A percentile compares a stretch with the other conserved stretches of the same genome.
These are phyloP conservation scores for Daldinia sp. DNA, from an alignment of 2,329 filamentous ascomycete species.

Conservation along the genomic window DNA sequence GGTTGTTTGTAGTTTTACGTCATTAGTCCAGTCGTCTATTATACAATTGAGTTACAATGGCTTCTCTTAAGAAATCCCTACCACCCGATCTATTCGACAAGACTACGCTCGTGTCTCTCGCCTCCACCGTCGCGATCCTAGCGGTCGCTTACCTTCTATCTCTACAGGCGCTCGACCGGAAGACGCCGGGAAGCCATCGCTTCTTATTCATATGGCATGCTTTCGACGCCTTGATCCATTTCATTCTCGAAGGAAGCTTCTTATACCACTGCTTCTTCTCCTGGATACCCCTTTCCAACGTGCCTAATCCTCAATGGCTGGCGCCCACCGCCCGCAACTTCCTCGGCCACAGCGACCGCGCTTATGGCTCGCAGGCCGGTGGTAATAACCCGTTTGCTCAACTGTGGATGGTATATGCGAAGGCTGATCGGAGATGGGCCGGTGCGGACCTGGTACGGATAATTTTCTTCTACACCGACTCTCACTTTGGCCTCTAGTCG, in stretches of 20 bases:
- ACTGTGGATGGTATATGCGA: constrained; percentile 75
- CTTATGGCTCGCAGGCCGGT: constrained; percentile 66
- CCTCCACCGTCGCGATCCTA: constrained; percentile 62
- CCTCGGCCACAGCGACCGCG: constrained; percentile 56
- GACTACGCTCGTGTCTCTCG: constrained; percentile 67
- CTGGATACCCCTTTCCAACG: constrained; percentile 50
- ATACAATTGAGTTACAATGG: neutral
- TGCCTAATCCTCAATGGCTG: constrained; percentile 49
- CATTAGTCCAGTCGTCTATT: neutral
- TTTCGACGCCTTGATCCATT: constrained; percentile 91
- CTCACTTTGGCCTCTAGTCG: neutral
- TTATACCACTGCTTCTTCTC: constrained; percentile 93
- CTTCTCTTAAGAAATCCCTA: constrained; percentile 43
- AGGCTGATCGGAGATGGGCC: constrained; percentile 70
- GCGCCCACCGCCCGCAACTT: constrained; percentile 63
- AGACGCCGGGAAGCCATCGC: constrained; percentile 66
- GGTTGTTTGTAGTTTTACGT: neutral
- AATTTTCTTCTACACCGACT: constrained; percentile 4
- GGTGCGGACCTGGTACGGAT: constrained; percentile 64
- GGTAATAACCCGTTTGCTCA: constrained; percentile 63
- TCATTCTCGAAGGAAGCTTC: constrained; percentile 89
- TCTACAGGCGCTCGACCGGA: constrained; percentile 54
- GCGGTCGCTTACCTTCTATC: constrained; percentile 60
- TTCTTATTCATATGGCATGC: constrained; percentile 94
- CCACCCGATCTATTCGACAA: constrained; percentile 66